These are phyloP conservation scores for Paecilomyces sp. DNA, from an alignment of 2,329 filamentous ascomycete genomes.

Conservation along the genomic window DNA sequence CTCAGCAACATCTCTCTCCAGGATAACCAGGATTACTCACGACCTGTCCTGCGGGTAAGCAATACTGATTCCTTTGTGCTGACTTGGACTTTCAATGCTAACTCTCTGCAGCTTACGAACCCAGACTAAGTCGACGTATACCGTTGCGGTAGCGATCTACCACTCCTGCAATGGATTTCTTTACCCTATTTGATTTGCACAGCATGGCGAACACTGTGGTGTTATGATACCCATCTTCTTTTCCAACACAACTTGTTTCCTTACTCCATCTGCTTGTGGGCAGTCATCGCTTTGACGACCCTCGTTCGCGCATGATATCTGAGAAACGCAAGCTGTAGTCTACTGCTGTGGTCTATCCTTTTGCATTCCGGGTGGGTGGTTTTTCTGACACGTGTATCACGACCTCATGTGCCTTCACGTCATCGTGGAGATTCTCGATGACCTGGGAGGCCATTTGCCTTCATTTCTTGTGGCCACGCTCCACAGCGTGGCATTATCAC, in stretches of 20 bases:
- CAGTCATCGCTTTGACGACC: not conserved
- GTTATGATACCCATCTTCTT: conserved; percentile 30
- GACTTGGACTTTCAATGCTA: not conserved
- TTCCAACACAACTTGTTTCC: not conserved
- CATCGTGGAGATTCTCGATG: not conserved
- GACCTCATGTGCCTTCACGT: not conserved
- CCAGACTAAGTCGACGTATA: conserved; percentile 20
- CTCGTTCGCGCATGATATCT: not conserved
- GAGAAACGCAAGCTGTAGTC: not conserved
- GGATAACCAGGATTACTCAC: conserved; percentile 43
- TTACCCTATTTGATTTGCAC: conserved; percentile 15
- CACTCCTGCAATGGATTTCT: conserved; percentile 4
- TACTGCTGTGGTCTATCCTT: not conserved
- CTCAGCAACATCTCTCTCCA: conserved; percentile 40
- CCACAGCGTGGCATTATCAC: not conserved
- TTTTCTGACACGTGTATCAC: not conserved
- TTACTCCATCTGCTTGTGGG: not conserved
- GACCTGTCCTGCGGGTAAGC: conserved; percentile 37
- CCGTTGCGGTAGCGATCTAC: conserved; percentile 3
- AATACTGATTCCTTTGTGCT: too few relatives aligned
- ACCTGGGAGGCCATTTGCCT: not conserved
- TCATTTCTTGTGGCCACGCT: not conserved
- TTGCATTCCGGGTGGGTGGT: not conserved
- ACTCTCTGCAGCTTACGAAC: conserved; percentile 25
- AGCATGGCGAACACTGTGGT: conserved; percentile 23